Evolutionary conservation across 2,329 filamentous ascomycete genomes (phyloP), one percentile per base, ranked within the genome.

Genomic region (Diaporthe vexans): DNA sequence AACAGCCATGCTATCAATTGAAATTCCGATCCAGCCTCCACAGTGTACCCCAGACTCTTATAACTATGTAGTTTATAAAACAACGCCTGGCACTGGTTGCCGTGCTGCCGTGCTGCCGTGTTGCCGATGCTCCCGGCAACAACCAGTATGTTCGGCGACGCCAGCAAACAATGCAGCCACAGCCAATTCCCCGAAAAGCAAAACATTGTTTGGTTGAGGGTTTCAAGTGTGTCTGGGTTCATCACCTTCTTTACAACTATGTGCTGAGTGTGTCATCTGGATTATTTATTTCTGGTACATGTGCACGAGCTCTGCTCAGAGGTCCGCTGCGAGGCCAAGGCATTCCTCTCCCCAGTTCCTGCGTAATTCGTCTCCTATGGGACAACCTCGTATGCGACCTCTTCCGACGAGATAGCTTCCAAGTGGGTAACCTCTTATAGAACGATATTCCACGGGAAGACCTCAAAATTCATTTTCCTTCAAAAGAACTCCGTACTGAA

Each of bases 111-210:
- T 40, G 15, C 21, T 54, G 63, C 63, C 26, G 4, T 40, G 15
- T 40, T 54, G 63, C 63, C 63, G 63, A 54, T 21, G 21, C 33
- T 54, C 33, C 63, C 46, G 46, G 43, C 21, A 15, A 40, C n/a
- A 21, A 67, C 21, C 63, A 52, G 46, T 24, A 24, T 2, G 13
- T 19, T n/a, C 13, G n/a, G 11, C 13, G 46, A 21, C 21, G 29
- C 46, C 46, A 17, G 46, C 46, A 52, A 15, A 19, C 9, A 19
- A 17, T 26, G 29, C 8, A 15, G 29, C 21, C 5, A 11, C 26
- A 33, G 59, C 26, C 40, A 15, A 17, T 7, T 21, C 29, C 40
- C n/a, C 19, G 24, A 48, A 48, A 29, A 21, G 13, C 5, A 63
- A 48, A 33, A 21, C 4, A 3, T 19, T 2, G n/a, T 11, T 26